phyloP scores from a whole-genome alignment of 2,329 filamentous ascomycete genomes.

The Epichloe gansuensis region DNA sequence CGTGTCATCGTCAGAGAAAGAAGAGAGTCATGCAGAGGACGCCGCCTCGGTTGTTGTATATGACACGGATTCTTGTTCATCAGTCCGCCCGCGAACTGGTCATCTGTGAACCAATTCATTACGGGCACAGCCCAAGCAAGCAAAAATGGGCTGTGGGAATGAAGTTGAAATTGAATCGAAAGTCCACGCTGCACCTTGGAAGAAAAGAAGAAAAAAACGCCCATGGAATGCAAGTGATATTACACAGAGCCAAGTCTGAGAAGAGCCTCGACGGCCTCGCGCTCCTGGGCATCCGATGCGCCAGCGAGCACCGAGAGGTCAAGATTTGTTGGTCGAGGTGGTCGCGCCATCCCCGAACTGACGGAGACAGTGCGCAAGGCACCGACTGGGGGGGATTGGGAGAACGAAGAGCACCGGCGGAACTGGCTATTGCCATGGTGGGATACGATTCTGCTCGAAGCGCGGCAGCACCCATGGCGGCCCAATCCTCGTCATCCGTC shows the following conservation, averaged over 20 bases:
- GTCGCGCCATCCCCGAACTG: conserved; percentile 39
- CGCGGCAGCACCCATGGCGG: conserved; percentile 72
- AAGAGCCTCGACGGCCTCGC: conserved; percentile 69
- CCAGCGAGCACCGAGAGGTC: conserved; percentile 37
- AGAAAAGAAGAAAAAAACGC: conserved; percentile 5
- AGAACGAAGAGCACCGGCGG: conserved; percentile 28
- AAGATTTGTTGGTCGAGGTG: conserved; percentile 38
- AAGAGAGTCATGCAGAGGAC: conserved; percentile 15
- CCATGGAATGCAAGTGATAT: conserved; percentile 25
- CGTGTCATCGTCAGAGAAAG: conserved; percentile 22
- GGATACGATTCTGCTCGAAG: conserved; percentile 57
- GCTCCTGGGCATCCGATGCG: conserved; percentile 57
- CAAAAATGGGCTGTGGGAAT: conserved; percentile 2
- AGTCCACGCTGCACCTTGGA: conserved; percentile 1
- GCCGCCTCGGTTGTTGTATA: conserved; percentile 19
- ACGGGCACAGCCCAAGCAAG: conserved; percentile 2
- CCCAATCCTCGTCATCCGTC: conserved; percentile 96
- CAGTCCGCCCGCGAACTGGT: conserved; percentile 7
- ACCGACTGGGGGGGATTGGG: conserved; percentile 36
- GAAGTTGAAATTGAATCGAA: neutral
- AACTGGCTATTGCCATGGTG: conserved; percentile 40
- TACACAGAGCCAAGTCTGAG: conserved; percentile 70
- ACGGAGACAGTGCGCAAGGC: conserved; percentile 36
- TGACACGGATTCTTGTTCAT: conserved; percentile 16
- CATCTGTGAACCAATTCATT: conserved; percentile 3